A percentile compares a stretch with the other conserved stretches of the same genome.
Evolutionary conservation across 192 early-diverging fungal species (phyloP).

Genomic region (Entomortierella beljakovae): DNA sequence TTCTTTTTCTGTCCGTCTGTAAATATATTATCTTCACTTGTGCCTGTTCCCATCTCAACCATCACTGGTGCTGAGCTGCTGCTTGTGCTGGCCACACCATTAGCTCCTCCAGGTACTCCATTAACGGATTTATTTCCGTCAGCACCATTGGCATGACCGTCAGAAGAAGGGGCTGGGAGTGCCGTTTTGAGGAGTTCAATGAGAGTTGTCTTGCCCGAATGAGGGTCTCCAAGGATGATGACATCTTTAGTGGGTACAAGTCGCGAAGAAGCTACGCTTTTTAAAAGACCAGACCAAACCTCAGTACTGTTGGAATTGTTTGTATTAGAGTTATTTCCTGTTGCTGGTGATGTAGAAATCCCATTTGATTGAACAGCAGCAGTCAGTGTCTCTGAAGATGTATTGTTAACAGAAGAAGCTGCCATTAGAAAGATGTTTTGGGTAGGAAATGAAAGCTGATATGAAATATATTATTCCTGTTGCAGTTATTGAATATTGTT

Average conservation of each 20-base stretch:
- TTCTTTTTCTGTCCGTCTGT: slow-evolving; percentile 62
- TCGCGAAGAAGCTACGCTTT: slow-evolving; percentile 80
- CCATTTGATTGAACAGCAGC: slow-evolving; percentile 2
- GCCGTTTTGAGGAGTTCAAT: slow-evolving; percentile 73
- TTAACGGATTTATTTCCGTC: slow-evolving; percentile 30
- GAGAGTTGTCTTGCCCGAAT: slow-evolving; percentile 86
- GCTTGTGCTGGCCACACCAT: slow-evolving; percentile 50
- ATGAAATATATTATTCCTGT: neutral
- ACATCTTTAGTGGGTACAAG: slow-evolving; percentile 81
- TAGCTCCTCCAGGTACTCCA: slow-evolving; percentile 24
- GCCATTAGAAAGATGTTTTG: neutral
- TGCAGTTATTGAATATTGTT: neutral
- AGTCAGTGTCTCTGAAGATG: neutral
- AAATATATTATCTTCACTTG: slow-evolving; percentile 50
- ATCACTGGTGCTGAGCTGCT: slow-evolving; percentile 57
- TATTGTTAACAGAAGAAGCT: neutral
- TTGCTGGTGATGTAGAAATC: neutral
- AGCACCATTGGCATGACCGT: slow-evolving; percentile 29
- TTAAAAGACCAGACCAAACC: slow-evolving; percentile 87
- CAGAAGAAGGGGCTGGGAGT: slow-evolving; percentile 46
- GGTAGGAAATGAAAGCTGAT: neutral
- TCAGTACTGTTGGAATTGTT: slow-evolving; percentile 28
- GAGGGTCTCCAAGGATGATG: slow-evolving; percentile 84
- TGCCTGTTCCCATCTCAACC: slow-evolving; percentile 58
- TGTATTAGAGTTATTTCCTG: neutral